A percentile compares a stretch with the other conserved stretches of the same genome.
Conservation (phyloP, 148 eudicot species). For the Rhododendron mucronatum region DNA sequence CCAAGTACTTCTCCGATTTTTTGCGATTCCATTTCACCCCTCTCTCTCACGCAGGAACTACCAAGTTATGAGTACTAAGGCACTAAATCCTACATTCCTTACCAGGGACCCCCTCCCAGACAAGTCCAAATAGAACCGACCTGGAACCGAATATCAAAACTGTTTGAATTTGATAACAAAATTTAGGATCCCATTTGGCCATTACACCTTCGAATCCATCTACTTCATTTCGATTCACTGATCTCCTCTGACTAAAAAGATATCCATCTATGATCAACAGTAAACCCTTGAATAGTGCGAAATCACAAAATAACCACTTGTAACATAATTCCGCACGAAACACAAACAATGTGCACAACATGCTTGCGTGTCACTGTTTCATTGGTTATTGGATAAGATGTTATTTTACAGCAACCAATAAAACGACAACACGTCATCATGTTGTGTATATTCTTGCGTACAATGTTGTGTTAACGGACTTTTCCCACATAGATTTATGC, state of each 20-base stretch:
- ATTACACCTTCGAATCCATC: background rate
- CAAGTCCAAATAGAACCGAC: too few relatives aligned
- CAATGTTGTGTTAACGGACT: background rate
- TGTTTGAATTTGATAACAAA: background rate
- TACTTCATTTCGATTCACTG: background rate
- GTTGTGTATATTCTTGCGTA: background rate
- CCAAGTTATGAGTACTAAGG: too few relatives aligned
- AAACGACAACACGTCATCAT: background rate
- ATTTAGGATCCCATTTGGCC: background rate
- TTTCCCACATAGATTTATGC: background rate
- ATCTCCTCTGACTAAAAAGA: background rate
- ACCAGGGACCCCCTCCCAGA: too few relatives aligned
- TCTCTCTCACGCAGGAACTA: too few relatives aligned
- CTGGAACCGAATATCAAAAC: background rate
- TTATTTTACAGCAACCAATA: too few relatives aligned
- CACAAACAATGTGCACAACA: background rate
- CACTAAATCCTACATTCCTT: too few relatives aligned
- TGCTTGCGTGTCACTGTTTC: too few relatives aligned
- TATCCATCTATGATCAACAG: background rate
- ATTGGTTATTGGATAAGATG: too few relatives aligned
- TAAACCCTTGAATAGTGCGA: background rate
- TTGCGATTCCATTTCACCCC: too few relatives aligned
- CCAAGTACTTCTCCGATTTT: too few relatives aligned
- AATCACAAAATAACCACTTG: background rate
- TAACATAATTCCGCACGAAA: background rate